phyloP scores from a whole-genome alignment of 2,329 filamentous ascomycete genomes.

The Microcyclosporella mali region DNA sequence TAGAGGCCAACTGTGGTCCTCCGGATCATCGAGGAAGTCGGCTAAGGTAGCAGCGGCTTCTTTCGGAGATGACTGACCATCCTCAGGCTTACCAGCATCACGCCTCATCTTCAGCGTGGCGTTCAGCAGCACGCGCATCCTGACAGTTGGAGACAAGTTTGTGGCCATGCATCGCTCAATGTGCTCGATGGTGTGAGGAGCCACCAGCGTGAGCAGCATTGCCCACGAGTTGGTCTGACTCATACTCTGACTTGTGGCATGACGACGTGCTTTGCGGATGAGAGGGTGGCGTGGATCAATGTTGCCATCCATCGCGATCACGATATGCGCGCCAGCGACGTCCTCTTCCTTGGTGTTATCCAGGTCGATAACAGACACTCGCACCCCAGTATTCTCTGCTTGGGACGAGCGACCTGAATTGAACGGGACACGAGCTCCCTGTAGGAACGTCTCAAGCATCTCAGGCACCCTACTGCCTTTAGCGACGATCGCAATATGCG shows the following conservation, averaged over 20 bases:
- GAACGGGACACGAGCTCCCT: conserved; percentile 18
- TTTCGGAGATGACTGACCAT: conserved; percentile 17
- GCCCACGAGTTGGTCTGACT: conserved; percentile 12
- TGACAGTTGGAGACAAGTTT: conserved; percentile 20
- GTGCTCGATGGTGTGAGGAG: conserved; percentile 40
- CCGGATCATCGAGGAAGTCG: conserved; percentile 15
- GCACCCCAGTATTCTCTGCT: conserved; percentile 12
- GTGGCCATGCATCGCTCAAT: conserved; percentile 36
- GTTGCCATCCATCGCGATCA: conserved; percentile 38
- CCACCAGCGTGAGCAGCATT: conserved; percentile 35
- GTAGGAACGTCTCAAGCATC: conserved; percentile 31
- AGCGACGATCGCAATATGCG: conserved; percentile 29
- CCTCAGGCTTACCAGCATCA: conserved; percentile 31
- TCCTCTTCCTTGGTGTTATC: conserved; percentile 17
- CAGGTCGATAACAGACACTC: conserved; percentile 33
- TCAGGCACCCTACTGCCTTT: conserved; percentile 24
- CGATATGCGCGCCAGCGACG: conserved; percentile 31
- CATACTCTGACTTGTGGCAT: background rate
- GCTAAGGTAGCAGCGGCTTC: conserved; percentile 22
- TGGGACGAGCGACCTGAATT: conserved; percentile 3
- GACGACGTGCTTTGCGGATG: conserved; percentile 9
- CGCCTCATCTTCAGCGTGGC: conserved; percentile 31
- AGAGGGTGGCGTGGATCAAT: conserved; percentile 10
- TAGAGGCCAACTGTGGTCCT: conserved; percentile 23
- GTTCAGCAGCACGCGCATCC: conserved; percentile 34